phyloP scores from a whole-genome alignment of 164 flowering plant species.

The Stephania cephalantha region DNA sequence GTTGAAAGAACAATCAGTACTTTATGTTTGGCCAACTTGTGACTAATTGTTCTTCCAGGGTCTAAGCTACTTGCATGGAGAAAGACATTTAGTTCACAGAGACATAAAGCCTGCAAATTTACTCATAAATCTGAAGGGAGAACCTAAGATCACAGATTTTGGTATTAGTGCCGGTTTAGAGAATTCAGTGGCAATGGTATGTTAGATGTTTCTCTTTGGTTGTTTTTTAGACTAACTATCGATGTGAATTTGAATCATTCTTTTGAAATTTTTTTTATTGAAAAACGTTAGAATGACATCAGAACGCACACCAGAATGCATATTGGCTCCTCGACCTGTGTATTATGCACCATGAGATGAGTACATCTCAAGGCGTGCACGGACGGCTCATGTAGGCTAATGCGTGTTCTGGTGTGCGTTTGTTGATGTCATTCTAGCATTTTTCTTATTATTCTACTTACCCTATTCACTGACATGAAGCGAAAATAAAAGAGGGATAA shows the following conservation, averaged over 20 bases:
- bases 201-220: conserved; percentile 15
- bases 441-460: background rate
- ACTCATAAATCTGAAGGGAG: conserved; percentile 95
- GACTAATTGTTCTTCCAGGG: conserved; percentile 41
- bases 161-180: conserved; percentile 98
- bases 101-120: conserved; percentile 99
- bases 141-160: conserved; percentile 96
- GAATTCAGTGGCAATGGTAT: conserved; percentile 92
- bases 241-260: background rate
- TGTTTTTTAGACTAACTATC: background rate
- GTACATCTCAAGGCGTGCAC: no score
- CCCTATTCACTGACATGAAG: background rate
- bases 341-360: no score
- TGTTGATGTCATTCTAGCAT: no score
- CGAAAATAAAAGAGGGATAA: conserved; percentile 11
- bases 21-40: conserved; percentile 3
- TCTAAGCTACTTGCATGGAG: conserved; percentile 91
- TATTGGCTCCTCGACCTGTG: no score
- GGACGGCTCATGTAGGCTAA: no score
- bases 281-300: no score
- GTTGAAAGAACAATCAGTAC: background rate
- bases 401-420: no score
- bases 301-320: no score
- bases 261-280: background rate
- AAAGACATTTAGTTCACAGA: conserved; percentile 87